These are phyloP conservation scores for Aspergillus thermomutatus DNA, from an alignment of 2,329 filamentous ascomycete species.

Conservation along the genomic window DNA sequence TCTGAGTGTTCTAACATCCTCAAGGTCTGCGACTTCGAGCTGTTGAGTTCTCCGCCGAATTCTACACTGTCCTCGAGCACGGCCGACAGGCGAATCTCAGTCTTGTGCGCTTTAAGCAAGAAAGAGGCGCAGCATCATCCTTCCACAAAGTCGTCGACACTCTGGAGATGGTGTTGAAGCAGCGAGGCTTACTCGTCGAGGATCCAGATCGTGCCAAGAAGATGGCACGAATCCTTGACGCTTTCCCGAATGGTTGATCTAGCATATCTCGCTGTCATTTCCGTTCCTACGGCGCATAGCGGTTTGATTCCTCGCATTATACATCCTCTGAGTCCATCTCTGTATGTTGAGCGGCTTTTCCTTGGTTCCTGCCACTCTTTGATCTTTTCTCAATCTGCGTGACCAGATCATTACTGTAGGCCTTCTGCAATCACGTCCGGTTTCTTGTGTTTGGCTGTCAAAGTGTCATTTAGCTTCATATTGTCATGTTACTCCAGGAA, in stretches of 20 bases:
- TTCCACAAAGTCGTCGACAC: constrained; percentile 81
- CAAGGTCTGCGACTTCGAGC: constrained; percentile 77
- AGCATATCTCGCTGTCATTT: constrained; percentile 1
- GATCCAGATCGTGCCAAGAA: constrained; percentile 66
- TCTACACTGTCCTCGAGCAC: constrained; percentile 86
- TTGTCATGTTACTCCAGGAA: neutral
- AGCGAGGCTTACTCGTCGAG: constrained; percentile 64
- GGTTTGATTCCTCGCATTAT: neutral
- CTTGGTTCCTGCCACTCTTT: neutral
- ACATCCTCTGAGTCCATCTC: neutral
- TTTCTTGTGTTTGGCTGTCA: neutral
- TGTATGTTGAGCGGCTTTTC: neutral
- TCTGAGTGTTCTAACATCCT: constrained; percentile 15
- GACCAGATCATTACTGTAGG: neutral
- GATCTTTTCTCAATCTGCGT: neutral
- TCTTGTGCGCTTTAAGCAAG: constrained; percentile 82
- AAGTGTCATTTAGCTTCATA: neutral
- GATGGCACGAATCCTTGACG: constrained; percentile 52
- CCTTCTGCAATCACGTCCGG: neutral
- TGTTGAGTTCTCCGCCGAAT: constrained; percentile 81
- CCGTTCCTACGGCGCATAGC: neutral
- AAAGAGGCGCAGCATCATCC: constrained; percentile 84
- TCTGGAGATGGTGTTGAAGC: constrained; percentile 65
- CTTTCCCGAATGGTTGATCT: constrained; percentile 13
- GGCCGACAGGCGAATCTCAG: constrained; percentile 72